Percentiles rank a stretch among this genome's conserved stretches.
Conservation (phyloP, 345 rosid genomes). For the Gossypium stocksii region DNA sequence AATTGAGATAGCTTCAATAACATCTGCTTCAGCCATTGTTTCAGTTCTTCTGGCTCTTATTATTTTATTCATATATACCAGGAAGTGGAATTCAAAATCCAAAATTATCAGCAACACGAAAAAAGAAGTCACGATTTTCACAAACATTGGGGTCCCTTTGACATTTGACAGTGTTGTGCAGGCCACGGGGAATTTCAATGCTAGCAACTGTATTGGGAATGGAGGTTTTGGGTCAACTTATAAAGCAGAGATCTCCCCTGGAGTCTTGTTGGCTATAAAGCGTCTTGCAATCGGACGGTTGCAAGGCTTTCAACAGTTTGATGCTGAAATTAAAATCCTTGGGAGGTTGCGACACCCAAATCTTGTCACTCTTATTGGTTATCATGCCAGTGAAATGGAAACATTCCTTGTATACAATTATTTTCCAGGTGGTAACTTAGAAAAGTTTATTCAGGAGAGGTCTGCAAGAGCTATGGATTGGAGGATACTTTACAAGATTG, state of each 20-base stretch:
- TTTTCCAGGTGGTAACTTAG: conserved; percentile 59
- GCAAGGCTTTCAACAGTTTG: conserved; percentile 61
- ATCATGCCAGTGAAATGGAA: conserved; percentile 58
- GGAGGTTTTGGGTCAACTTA: conserved; percentile 71
- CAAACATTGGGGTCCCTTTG: conserved; percentile 40
- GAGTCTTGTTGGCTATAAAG: conserved; percentile 48
- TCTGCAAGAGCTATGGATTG: conserved; percentile 53
- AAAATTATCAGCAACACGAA: conserved; percentile 27
- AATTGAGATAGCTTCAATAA: conserved; percentile 58
- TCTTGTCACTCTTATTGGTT: conserved; percentile 55
- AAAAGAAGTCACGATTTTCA: conserved; percentile 51
- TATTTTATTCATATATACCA: conserved; percentile 41
- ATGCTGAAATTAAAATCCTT: conserved; percentile 57
- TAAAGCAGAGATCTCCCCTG: conserved; percentile 50
- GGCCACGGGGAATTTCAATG: conserved; percentile 58
- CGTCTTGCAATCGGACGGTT: conserved; percentile 61
- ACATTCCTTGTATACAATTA: conserved; percentile 68
- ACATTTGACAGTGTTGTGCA: conserved; percentile 50
- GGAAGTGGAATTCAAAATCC: conserved; percentile 43
- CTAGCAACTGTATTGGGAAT: conserved; percentile 56
- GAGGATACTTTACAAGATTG: conserved; percentile 82
- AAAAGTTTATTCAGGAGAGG: conserved; percentile 60
- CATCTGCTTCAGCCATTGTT: conserved; percentile 61
- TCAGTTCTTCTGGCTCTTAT: conserved; percentile 52
- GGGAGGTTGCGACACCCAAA: conserved; percentile 54